Evolutionary conservation across 768 basidiomycete species (phyloP), one percentile per base, ranked within the genome.

Genomic region (Suillus subluteus): DNA sequence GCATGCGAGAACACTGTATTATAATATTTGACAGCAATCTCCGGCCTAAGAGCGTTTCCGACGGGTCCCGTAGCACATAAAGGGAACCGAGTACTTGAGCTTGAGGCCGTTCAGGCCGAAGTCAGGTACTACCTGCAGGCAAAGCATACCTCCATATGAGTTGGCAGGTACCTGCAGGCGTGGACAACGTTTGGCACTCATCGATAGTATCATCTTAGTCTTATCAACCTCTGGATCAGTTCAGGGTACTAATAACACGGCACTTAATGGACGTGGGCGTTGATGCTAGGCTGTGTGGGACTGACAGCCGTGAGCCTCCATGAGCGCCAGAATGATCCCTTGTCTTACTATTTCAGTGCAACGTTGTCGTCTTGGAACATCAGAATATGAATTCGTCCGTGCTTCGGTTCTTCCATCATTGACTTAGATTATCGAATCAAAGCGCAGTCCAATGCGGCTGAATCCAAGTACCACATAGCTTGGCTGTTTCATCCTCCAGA

Each of bases 201-300:
- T 50, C 23, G 44, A 50, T 23, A 4, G 23, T 23, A 40, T 40
- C 37, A 26, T 26, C 26, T 26, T 54, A 52, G 50, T 16, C 52
- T 54, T 55, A 56, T 37, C 55, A n/a, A 56, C 4, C 32, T 32
- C 32, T 13, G 40, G 13, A 15, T 41, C 40, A 40, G 15, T 41
- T 41, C 41, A 41, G 41, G 41, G 41, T 40, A 40, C 38, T 15
- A 18, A 3, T 23, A 12, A 15, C 48, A 52, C 6, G 26, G 30
- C 16, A 54, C 26, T 16, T 54, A 30, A 30, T 30, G 30, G 54
- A 55, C 35, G 55, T 56, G 55, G 35, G 21, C 55, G 52, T 54
- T 54, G 52, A 54, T 54, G 30, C 30, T 54, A 56, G 54, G 55
- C 55, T 56, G 35, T 56, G 55, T 56, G 55, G 0, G 55, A 56